Conservation (phyloP, 441 rosid species). For the Mallotus japonicus region DNA sequence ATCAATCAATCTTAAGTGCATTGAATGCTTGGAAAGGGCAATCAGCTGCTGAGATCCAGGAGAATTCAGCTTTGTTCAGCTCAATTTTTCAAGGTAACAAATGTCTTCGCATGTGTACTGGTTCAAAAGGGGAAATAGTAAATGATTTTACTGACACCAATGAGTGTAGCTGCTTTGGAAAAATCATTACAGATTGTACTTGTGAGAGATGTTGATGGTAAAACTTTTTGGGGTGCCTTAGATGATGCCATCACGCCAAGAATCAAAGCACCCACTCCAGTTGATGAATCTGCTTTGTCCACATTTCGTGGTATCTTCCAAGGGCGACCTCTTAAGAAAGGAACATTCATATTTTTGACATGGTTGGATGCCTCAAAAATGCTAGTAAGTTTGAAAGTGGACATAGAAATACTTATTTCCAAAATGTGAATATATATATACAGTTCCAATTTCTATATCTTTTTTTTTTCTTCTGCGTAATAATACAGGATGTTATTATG, state of each 20-base stretch:
- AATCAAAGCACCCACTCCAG: conserved; percentile 49
- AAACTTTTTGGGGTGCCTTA: conserved; percentile 90
- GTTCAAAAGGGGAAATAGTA: background rate
- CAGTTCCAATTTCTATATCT: background rate
- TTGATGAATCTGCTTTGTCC: conserved; percentile 62
- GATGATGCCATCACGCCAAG: conserved; percentile 72
- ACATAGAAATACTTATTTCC: background rate
- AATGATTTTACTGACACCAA: conserved; percentile 14
- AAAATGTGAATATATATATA: background rate
- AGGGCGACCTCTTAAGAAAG: conserved; percentile 67
- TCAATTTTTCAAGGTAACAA: conserved; percentile 54
- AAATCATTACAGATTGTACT: conserved; percentile 77
- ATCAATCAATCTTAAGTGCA: conserved; percentile 43
- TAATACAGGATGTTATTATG: conserved; percentile 14
- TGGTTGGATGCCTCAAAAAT: conserved; percentile 66
- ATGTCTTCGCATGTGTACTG: background rate
- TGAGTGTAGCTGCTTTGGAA: conserved; percentile 50
- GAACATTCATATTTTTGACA: conserved; percentile 69
- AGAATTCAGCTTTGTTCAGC: conserved; percentile 47
- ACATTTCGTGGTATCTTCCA: conserved; percentile 61
- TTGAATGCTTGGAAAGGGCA: conserved; percentile 60
- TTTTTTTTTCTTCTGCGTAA: background rate
- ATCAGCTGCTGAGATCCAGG: conserved; percentile 47
- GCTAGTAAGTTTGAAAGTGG: conserved; percentile 50
- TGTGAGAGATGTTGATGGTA: conserved; percentile 88